Percentiles rank a stretch among this genome's conserved stretches.
Evolutionary conservation across 495 filamentous ascomycete species (phyloP).

Genomic region (Letharia columbiana): DNA sequence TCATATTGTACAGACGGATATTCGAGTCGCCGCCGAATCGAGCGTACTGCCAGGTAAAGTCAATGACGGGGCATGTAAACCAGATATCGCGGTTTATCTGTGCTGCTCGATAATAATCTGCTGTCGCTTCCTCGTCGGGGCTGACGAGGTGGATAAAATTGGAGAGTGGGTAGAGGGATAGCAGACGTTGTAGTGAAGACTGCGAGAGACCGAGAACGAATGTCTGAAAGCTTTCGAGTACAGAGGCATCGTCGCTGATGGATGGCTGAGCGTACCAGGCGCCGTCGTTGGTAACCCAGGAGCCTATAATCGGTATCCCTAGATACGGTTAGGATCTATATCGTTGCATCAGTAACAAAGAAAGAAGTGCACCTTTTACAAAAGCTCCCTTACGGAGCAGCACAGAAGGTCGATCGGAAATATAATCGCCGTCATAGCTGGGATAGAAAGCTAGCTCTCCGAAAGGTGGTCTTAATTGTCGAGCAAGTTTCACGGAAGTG

Average conservation of each 20-base stretch:
- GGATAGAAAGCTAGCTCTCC: constrained; percentile 32
- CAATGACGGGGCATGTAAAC: constrained; percentile 37
- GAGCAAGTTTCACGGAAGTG: constrained; percentile 23
- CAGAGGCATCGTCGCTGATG: constrained; percentile 26
- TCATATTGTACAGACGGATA: constrained; percentile 36
- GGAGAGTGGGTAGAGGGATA: constrained; percentile 32
- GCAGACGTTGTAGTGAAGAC: constrained; percentile 23
- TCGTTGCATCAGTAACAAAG: constrained; percentile 3
- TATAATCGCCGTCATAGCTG: constrained; percentile 36
- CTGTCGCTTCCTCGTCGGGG: constrained; percentile 20
- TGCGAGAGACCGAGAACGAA: constrained; percentile 26
- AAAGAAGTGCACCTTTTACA: constrained; percentile 21
- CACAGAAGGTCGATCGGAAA: constrained; percentile 33
- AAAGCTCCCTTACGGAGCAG: constrained; percentile 31
- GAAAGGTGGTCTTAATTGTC: constrained; percentile 26
- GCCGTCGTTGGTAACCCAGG: constrained; percentile 31
- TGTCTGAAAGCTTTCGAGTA: constrained; percentile 26
- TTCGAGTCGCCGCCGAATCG: constrained; percentile 25
- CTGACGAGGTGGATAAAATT: constrained; percentile 32
- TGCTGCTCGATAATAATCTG: constrained; percentile 38
- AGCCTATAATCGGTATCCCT: constrained; percentile 30
- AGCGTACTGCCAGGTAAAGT: constrained; percentile 33
- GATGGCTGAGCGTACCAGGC: constrained; percentile 29
- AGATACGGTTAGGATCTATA: constrained; percentile 19
- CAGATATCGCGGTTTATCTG: constrained; percentile 40